Percentiles rank a stretch among this genome's conserved stretches.
Evolutionary conservation across 2,329 filamentous ascomycete genomes (phyloP).

Genomic region (Torrubiellomyces zombiae): DNA sequence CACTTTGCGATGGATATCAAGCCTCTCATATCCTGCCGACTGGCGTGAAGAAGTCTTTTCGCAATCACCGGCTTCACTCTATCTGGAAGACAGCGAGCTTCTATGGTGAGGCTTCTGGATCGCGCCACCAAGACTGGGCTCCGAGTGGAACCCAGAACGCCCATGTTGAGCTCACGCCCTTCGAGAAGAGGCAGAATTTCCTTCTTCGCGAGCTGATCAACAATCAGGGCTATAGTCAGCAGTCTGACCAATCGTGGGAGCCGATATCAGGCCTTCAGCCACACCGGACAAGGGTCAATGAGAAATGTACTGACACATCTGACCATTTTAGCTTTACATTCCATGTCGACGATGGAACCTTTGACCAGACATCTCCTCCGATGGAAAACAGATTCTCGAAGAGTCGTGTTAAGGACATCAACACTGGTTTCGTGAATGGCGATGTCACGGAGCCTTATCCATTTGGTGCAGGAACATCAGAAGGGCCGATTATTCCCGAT

Average conservation of each 20-base stretch:
- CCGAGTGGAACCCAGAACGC: constrained; percentile 16
- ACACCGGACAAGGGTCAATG: not conserved
- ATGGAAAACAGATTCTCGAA: constrained; percentile 24
- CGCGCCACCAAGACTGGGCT: constrained; percentile 5
- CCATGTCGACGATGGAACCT: constrained; percentile 24
- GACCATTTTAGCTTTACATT: constrained; percentile 32
- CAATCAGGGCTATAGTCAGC: no score
- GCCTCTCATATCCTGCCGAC: no score
- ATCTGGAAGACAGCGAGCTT: no score
- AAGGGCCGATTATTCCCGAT: no score
- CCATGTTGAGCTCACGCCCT: constrained; percentile 13
- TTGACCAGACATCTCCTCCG: constrained; percentile 15
- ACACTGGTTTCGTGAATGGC: constrained; percentile 40
- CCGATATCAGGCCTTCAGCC: no score
- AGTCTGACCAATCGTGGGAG: no score
- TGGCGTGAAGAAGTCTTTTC: no score
- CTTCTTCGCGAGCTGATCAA: constrained; percentile 21
- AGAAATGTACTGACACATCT: constrained; percentile 16
- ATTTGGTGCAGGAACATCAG: constrained; percentile 32
- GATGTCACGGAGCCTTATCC: constrained; percentile 28
- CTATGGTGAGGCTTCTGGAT: constrained; percentile 6
- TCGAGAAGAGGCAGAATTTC: constrained; percentile 23
- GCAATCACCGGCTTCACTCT: no score
- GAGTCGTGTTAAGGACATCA: constrained; percentile 42
- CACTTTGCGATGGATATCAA: constrained; percentile 9